Percentiles rank a stretch among this genome's conserved stretches.
Conservation (phyloP, 306 rosid genomes). For the Dryas alaskensis region DNA sequence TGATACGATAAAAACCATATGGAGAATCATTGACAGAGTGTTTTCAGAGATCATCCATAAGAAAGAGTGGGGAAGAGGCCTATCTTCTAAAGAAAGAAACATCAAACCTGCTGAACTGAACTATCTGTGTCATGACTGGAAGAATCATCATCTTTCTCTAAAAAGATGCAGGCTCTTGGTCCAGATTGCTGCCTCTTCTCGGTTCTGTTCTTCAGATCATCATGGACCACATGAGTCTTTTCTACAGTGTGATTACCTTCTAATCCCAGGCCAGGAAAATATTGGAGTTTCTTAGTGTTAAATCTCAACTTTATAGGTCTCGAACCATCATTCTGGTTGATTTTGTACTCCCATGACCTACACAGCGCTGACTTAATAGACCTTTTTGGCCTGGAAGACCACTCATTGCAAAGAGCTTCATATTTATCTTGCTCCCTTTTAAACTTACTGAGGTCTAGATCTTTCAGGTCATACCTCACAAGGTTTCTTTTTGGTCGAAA, state of each 20-base stretch:
- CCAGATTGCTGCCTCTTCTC: conserved; percentile 28
- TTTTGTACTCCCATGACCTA: conserved; percentile 30
- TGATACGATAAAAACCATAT: background rate
- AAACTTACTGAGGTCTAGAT: conserved; percentile 31
- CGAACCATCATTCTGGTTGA: conserved; percentile 30
- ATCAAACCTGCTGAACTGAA: conserved; percentile 56
- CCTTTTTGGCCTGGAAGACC: conserved; percentile 45
- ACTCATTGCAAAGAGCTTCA: conserved; percentile 43
- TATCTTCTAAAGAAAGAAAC: conserved; percentile 6
- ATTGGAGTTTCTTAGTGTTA: conserved; percentile 32
- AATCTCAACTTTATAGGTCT: conserved; percentile 30
- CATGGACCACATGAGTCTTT: conserved; percentile 18
- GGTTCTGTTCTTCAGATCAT: conserved; percentile 26
- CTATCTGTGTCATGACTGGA: conserved; percentile 28
- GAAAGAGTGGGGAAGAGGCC: background rate
- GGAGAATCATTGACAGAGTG: background rate
- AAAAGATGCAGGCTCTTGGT: conserved; percentile 21
- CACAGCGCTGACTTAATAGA: conserved; percentile 26
- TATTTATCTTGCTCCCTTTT: conserved; percentile 27
- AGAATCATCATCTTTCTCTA: conserved; percentile 29
- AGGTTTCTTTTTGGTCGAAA: conserved; percentile 3
- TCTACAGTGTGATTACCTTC: conserved; percentile 13
- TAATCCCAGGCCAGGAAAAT: conserved; percentile 29
- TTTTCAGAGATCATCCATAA: too few relatives aligned
- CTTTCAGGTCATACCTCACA: conserved; percentile 22